Evolutionary conservation across 1,284 basidiomycete species (phyloP), one percentile per base, ranked within the genome.

Genomic region (Trametes hirsuta): DNA sequence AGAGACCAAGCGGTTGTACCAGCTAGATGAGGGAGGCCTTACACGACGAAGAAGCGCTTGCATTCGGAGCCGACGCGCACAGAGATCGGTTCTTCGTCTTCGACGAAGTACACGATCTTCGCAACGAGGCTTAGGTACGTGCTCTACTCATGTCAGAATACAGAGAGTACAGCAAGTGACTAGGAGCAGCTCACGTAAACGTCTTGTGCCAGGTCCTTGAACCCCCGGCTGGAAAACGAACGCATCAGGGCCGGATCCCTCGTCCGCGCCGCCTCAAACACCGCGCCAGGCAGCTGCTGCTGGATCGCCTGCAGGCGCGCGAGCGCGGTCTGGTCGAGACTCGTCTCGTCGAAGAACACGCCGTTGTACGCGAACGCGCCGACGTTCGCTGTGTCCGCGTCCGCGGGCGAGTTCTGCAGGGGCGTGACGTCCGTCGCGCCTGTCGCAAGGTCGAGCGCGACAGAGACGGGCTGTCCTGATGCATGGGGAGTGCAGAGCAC

Each of bases 91-190:
- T 76, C 72, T 12, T 58, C 36, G 12, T 70, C 63, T 0, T 74
- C 66, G 11, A 83, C 59, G 65, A 84, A 84, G 68, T 85, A 85
- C 5, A 84, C 76, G 42, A 74, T 72, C 62, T 75, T 76, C 3
- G 83, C 83, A 14, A 84, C 70, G 25, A 84, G 75, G 4, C 78
- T 73, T n/a, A 84, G 67, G 64, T 85, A 84, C n/a, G 71, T 76
- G 39, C 71, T 71, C 80, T 84, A 62, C 30, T 2, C 14, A 10
- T 40, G 6, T n/a, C 9, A 18, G 25, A 24, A 11, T 10, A 40
- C 36, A 11, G 9, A 21, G 15, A n/a, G 21, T 35, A 24, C 2
- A 15, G 21, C 8, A 2, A 14, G 6, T 12, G 39, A 4, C 39
- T 14, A 14, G 39, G 11, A 18, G 45, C 3, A 10, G 75, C 81